Evolutionary conservation across 148 eudicot species (phyloP).

Genomic region (Polygonum aviculare): DNA sequence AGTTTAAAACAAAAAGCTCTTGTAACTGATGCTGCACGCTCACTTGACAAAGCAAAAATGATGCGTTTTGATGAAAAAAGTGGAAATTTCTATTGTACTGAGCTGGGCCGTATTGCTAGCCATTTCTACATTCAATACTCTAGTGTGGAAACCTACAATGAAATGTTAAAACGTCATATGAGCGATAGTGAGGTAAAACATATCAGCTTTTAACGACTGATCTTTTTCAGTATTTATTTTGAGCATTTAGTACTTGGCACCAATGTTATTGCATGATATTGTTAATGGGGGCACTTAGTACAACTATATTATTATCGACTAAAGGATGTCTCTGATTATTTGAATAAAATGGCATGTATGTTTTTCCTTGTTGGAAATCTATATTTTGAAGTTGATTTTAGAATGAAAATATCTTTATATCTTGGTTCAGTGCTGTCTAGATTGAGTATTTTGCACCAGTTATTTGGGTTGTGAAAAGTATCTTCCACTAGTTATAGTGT

Average conservation of each 20-base stretch:
- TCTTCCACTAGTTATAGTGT: background rate
- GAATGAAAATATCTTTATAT: background rate
- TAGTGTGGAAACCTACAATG: constrained; percentile 98
- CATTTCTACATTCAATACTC: constrained; percentile 97
- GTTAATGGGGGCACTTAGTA: background rate
- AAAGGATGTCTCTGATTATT: background rate
- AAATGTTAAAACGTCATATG: constrained; percentile 92
- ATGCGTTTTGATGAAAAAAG: constrained; percentile 99
- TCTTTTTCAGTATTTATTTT: background rate
- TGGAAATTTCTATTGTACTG: constrained; percentile 96
- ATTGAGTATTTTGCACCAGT: background rate
- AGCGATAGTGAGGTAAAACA: constrained; percentile 56
- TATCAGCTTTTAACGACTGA: background rate
- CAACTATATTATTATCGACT: background rate
- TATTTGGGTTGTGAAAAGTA: background rate
- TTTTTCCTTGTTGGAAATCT: background rate
- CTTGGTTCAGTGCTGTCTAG: background rate
- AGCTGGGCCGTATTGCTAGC: constrained; percentile 99
- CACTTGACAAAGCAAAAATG: constrained; percentile 99
- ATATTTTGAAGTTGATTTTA: background rate
- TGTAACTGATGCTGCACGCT: constrained; percentile 89
- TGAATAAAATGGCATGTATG: background rate
- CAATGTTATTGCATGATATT: background rate
- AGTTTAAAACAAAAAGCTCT: constrained; percentile 88
- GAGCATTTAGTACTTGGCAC: background rate